Percentiles rank a stretch among this genome's conserved stretches.
phyloP scores from a whole-genome alignment of 768 basidiomycete genomes.

The Russula compacta region DNA sequence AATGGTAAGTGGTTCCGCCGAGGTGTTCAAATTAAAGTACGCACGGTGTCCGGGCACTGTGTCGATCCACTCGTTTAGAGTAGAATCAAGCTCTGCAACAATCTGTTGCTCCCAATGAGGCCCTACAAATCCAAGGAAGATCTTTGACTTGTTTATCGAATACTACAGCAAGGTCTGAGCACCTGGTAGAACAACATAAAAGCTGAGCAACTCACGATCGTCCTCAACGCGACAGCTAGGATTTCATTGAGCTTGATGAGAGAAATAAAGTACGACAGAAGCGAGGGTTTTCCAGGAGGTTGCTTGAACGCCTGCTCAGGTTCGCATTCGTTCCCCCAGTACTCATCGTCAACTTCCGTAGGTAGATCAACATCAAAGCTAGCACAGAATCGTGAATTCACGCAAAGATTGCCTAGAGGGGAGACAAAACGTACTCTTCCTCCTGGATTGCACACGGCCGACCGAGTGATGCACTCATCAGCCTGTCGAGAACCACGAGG shows the following conservation, averaged over 20 bases:
- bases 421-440: conserved; percentile 46
- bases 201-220: conserved; percentile 36
- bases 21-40: background rate
- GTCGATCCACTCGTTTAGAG: conserved; percentile 40
- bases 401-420: background rate
- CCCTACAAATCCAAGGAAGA: conserved; percentile 44
- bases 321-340: conserved; percentile 16
- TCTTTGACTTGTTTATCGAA: conserved; percentile 57
- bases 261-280: conserved; percentile 44
- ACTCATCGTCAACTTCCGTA: conserved; percentile 19
- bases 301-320: conserved; percentile 42
- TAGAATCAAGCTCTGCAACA: conserved; percentile 40
- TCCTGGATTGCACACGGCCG: conserved; percentile 68
- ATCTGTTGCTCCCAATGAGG: conserved; percentile 40
- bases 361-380: conserved; percentile 23
- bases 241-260: conserved; percentile 55
- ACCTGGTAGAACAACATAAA: background rate
- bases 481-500: conserved; percentile 39
- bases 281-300: conserved; percentile 48
- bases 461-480: conserved; percentile 44
- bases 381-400: conserved; percentile 10
- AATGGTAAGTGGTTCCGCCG: background rate
- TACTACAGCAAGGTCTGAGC: conserved; percentile 37
- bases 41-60: conserved; percentile 32
- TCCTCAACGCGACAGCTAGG: conserved; percentile 50